Conservation (phyloP, 495 filamentous ascomycete genomes). For the Podospora conica region DNA sequence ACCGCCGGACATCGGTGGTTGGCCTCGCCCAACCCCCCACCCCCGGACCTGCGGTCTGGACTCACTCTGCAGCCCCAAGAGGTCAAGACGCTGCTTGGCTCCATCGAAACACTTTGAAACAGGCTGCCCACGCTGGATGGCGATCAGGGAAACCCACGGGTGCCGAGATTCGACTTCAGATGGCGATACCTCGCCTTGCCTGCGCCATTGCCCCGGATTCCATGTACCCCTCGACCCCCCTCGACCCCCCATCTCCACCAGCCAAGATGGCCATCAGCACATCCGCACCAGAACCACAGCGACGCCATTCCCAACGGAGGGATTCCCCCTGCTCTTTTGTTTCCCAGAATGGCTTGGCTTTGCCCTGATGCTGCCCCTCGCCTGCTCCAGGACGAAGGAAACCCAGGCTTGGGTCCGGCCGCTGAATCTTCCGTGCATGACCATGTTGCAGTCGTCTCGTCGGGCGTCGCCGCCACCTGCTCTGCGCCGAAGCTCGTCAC, state of each 20-base stretch:
- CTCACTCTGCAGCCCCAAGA: neutral
- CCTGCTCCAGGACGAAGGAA: neutral
- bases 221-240: constrained; percentile 4
- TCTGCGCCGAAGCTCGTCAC: neutral
- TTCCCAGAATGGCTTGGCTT: constrained; percentile 12
- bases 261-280: neutral
- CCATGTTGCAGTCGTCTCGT: constrained; percentile 19
- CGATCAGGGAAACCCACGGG: constrained; percentile 37
- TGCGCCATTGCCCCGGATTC: neutral
- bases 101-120: constrained; percentile 32
- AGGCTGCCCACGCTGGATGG: constrained; percentile 26
- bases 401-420: constrained; percentile 22
- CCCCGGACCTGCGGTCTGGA: neutral
- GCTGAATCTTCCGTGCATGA: constrained; percentile 34
- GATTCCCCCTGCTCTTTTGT: constrained; percentile 7
- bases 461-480: neutral
- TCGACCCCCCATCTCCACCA: constrained; percentile 4
- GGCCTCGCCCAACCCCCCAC: neutral
- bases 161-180: neutral
- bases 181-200: constrained; percentile 12
- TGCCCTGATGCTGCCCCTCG: constrained; percentile 1
- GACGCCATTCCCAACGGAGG: neutral
- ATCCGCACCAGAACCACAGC: constrained; percentile 7
- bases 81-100: constrained; percentile 8
- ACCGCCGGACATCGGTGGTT: neutral